Base-by-base conservation (phyloP, 208 protist genomes). In the Crithidia thermophila region DNA sequence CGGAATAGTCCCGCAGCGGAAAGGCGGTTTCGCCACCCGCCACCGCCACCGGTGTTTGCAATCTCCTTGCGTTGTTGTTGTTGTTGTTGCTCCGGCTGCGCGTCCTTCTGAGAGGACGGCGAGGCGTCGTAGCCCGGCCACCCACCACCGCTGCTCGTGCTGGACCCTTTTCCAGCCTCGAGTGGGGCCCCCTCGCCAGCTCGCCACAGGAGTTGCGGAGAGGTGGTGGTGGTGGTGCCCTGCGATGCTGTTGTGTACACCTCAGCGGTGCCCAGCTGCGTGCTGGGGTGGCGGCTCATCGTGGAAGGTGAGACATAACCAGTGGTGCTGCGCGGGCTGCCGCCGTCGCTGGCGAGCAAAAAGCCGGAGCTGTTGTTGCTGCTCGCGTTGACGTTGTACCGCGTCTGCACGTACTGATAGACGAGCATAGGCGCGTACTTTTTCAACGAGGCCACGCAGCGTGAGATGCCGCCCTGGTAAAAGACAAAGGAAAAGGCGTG, bases 391-490 rank as follows among this genome's bases (percentile, higher is more conserved):
- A 2, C 2, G 66, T 27, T 66, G 42, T 34, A 39, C 11, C 69
- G 55, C 1, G n/a, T 3, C 0, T 39, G 31, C 18, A 31, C 28
- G 34, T 25, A 71, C n/a, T 16, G 31, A 43, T 67, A 70, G 39
- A 33, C 1, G 27, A 77, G 45, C 47, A n/a, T 23, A 0, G 76
- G 76, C n/a, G 58, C 33, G 39, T 67, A 46, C 21, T 18, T 43
- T 6, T 61, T 39, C 46, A 81, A 60, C 21, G 70, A 67, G 0
- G 60, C 50, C 30, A 81, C 47, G 40, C 72, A 81, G 16, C 76
- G 62, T 43, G 76, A 66, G 23, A 77, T 73, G 46, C 74, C 74
- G 61, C 79, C 79, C 28, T 57, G 55, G 49, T 80, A 68, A 39
- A 84, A 84, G 16, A 72, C 52, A 46, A 84, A 72, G 49, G 60